Evolutionary conservation across 2,329 filamentous ascomycete genomes (phyloP).

Genomic region (Paecilomyces variotii): DNA sequence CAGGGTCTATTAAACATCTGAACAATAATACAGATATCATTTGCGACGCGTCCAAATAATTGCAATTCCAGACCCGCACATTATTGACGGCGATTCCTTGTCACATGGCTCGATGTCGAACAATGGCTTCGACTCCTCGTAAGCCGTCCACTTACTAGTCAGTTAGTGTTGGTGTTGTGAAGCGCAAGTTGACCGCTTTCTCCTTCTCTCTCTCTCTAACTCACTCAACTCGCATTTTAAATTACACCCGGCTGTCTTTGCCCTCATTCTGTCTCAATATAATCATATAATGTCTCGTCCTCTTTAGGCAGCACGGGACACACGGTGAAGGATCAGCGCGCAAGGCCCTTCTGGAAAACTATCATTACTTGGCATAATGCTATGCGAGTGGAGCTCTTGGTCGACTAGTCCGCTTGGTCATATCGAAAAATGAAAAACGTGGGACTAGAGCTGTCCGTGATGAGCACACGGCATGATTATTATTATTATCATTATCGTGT

Average conservation of each 20-base stretch:
- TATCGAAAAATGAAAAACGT: neutral
- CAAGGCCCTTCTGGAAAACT: constrained; percentile 9
- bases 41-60: neutral
- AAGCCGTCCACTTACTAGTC: neutral
- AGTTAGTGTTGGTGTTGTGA: neutral
- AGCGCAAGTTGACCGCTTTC: neutral
- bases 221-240: neutral
- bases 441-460: neutral
- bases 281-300: neutral
- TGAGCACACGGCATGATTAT: neutral
- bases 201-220: neutral
- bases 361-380: neutral
- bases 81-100: neutral
- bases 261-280: neutral
- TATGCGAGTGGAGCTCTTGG: neutral
- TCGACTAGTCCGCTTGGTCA: neutral
- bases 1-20: neutral
- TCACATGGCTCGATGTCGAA: neutral
- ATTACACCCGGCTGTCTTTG: neutral
- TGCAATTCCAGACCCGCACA: neutral
- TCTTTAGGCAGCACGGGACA: neutral
- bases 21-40: neutral
- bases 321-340: neutral
- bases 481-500: neutral
- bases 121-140: neutral